Evolutionary conservation across 148 eudicot species (phyloP).

Genomic region (Silene uniflora): DNA sequence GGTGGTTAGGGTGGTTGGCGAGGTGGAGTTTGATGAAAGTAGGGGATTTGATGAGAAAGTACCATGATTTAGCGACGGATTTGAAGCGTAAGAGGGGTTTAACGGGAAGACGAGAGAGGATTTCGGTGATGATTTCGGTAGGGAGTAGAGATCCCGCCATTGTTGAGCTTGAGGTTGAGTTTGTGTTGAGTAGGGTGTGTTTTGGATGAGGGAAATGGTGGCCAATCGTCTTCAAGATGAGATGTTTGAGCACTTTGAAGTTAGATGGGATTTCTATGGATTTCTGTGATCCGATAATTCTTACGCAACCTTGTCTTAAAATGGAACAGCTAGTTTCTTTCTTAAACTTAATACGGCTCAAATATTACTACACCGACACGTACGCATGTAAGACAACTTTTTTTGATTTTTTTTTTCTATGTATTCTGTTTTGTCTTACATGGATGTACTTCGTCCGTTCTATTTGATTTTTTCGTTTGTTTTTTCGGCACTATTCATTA

Average conservation of each 20-base stretch:
- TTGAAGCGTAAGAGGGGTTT: conserved; percentile 15
- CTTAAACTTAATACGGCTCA: too few relatives aligned
- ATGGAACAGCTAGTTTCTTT: too few relatives aligned
- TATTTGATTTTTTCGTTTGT: too few relatives aligned
- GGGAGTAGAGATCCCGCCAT: conserved; percentile 1
- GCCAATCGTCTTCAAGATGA: neutral
- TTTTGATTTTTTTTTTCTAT: too few relatives aligned
- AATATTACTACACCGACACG: too few relatives aligned
- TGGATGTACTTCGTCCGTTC: too few relatives aligned
- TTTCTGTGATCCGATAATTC: too few relatives aligned
- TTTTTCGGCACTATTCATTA: too few relatives aligned
- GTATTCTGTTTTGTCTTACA: too few relatives aligned
- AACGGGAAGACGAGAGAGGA: conserved; percentile 14
- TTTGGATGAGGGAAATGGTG: neutral
- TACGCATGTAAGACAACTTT: too few relatives aligned
- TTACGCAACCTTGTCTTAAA: too few relatives aligned
- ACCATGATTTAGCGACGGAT: conserved; percentile 23
- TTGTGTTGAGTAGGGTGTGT: neutral
- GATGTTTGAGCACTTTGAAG: neutral
- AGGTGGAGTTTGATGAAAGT: conserved; percentile 22
- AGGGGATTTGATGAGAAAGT: conserved; percentile 16
- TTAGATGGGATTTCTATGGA: too few relatives aligned
- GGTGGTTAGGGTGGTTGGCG: neutral
- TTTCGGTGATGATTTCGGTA: conserved; percentile 14
- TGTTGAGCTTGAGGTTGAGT: neutral